These are phyloP conservation scores for Boletus sp. DNA, from an alignment of 1,284 basidiomycete genomes.

Conservation along the genomic window DNA sequence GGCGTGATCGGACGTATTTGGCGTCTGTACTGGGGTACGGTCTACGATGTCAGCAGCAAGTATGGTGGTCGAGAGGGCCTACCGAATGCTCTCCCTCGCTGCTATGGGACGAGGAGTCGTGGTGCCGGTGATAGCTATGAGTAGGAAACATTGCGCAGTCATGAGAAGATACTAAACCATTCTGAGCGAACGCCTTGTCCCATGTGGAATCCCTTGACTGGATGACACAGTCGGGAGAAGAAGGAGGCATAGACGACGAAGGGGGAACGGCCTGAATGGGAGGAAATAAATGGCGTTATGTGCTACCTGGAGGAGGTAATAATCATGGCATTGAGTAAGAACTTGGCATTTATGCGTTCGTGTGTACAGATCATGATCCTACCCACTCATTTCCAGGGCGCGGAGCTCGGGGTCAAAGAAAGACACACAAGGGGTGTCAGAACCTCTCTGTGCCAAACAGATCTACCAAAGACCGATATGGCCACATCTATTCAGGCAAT, in stretches of 20 bases:
- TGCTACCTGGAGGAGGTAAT: slow-evolving; percentile 27
- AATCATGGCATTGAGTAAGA: slow-evolving; percentile 33
- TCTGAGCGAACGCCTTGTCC: slow-evolving; percentile 36
- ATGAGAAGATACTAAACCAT: slow-evolving; percentile 39
- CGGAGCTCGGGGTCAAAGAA: slow-evolving; percentile 43
- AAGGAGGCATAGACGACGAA: slow-evolving; percentile 31
- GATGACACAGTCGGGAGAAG: slow-evolving; percentile 25
- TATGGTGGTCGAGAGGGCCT: slow-evolving; percentile 8
- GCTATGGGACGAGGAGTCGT: slow-evolving; percentile 22
- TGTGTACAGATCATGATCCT: slow-evolving; percentile 37
- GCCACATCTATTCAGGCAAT: slow-evolving; percentile 39
- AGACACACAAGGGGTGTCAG: slow-evolving; percentile 41
- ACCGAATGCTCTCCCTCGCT: slow-evolving; percentile 30
- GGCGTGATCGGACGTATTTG: slow-evolving; percentile 36
- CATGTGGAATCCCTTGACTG: slow-evolving; percentile 36
- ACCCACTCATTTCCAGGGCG: slow-evolving; percentile 41
- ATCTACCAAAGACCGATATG: slow-evolving; percentile 45
- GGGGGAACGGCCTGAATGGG: slow-evolving; percentile 20
- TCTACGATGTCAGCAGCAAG: slow-evolving; percentile 15
- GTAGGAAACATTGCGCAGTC: slow-evolving; percentile 32
- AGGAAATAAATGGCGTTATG: slow-evolving; percentile 23
- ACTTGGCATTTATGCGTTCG: slow-evolving; percentile 37
- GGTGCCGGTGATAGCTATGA: slow-evolving; percentile 29
- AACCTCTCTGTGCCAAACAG: slow-evolving; percentile 44
- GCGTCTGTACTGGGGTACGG: slow-evolving; percentile 21